Evolutionary conservation across 176 grass and related monocot genomes (phyloP).

Genomic region (Aechmea fasciata): DNA sequence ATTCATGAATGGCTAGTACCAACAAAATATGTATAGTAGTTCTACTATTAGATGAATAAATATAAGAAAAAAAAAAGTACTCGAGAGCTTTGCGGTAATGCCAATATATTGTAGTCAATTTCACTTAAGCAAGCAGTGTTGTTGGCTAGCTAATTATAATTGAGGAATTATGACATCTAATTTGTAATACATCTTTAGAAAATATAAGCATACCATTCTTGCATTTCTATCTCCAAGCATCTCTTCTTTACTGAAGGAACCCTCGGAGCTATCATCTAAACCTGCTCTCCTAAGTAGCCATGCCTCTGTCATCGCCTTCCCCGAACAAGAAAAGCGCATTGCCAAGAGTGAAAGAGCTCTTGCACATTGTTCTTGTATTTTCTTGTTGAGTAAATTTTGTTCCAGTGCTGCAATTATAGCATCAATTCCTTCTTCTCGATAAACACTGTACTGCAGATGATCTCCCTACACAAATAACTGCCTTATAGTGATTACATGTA

Average conservation of each 20-base stretch:
- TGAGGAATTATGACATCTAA: not conserved
- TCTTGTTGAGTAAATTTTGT: constrained; percentile 44
- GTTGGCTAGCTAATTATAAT: not conserved
- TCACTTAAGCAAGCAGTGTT: not conserved
- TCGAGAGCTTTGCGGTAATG: too few species aligned
- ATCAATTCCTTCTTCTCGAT: constrained; percentile 79
- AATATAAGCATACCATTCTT: constrained; percentile 38
- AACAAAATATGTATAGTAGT: too few species aligned
- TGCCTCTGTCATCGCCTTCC: constrained; percentile 62
- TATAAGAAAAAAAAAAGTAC: too few species aligned
- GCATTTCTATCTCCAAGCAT: constrained; percentile 51
- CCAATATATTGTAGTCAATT: not conserved
- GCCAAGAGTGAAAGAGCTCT: constrained; percentile 74
- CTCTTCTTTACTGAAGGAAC: constrained; percentile 71
- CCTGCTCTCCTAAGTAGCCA: constrained; percentile 82
- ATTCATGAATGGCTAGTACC: too few species aligned
- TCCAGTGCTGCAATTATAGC: constrained; percentile 60
- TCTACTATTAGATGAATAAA: too few species aligned
- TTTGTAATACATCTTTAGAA: constrained; percentile 2
- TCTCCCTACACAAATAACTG: constrained; percentile 65
- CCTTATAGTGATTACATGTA: constrained; percentile 12
- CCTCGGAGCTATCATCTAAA: constrained; percentile 57
- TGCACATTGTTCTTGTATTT: constrained; percentile 71
- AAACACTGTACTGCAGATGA: constrained; percentile 78
- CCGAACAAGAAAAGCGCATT: constrained; percentile 62